Conservation (phyloP, 306 rosid genomes). For the Lupinus albus region DNA sequence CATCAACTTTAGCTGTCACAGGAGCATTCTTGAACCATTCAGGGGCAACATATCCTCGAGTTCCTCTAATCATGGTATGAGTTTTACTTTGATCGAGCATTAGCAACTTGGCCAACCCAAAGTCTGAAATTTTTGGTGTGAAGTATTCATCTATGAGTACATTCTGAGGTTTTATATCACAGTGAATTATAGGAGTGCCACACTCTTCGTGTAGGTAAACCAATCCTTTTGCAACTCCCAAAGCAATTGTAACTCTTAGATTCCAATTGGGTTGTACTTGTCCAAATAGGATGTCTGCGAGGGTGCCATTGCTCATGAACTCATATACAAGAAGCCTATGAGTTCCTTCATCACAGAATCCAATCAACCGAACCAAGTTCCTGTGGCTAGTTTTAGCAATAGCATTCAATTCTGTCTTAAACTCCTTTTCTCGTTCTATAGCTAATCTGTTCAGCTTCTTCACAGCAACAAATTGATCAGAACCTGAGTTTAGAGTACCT, state of each 20-base stretch:
- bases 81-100: slow-evolving; percentile 44
- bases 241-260: slow-evolving; percentile 42
- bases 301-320: slow-evolving; percentile 48
- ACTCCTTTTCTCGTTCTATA: slow-evolving; percentile 50
- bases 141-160: slow-evolving; percentile 44
- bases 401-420: slow-evolving; percentile 45
- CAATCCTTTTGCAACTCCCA: slow-evolving; percentile 51
- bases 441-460: slow-evolving; percentile 53
- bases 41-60: slow-evolving; percentile 54
- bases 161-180: slow-evolving; percentile 56
- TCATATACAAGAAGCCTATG: slow-evolving; percentile 48
- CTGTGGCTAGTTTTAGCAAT: slow-evolving; percentile 52
- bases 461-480: slow-evolving; percentile 38
- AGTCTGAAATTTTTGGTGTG: slow-evolving; percentile 46
- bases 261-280: slow-evolving; percentile 43
- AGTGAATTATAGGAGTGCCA: slow-evolving; percentile 50
- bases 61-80: slow-evolving; percentile 50
- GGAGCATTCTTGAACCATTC: slow-evolving; percentile 58
- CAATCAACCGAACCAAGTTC: slow-evolving; percentile 51
- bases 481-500: slow-evolving; percentile 37
- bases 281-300: slow-evolving; percentile 44
- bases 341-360: slow-evolving; percentile 51
- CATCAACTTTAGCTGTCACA: slow-evolving; percentile 51
- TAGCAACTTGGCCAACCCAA: slow-evolving; percentile 53
- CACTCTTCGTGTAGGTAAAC: slow-evolving; percentile 56